These are phyloP conservation scores for Rhynchosporium graminicola DNA, from an alignment of 2,329 filamentous ascomycete species.

Conservation along the genomic window DNA sequence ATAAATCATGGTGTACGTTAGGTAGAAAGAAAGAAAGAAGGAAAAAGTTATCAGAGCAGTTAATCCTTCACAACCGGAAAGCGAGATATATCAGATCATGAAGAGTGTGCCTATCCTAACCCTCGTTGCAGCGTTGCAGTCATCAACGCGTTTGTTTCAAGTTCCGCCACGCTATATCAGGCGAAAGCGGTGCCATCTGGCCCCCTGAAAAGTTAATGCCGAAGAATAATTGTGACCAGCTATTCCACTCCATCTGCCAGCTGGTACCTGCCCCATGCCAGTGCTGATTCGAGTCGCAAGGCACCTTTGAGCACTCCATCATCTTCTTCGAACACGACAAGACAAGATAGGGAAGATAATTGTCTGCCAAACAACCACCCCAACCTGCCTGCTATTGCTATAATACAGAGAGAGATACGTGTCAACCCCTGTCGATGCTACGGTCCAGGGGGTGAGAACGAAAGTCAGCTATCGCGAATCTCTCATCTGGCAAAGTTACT, in stretches of 20 bases:
- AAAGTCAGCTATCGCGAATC: conserved; percentile 29
- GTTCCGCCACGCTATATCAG: conserved; percentile 13
- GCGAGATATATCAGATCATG: conserved; percentile 3
- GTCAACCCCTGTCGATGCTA: conserved; percentile 27
- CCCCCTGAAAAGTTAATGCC: conserved; percentile 7
- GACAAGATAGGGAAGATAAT: conserved; percentile 15
- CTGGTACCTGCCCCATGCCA: conserved; percentile 13
- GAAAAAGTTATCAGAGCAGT: neutral
- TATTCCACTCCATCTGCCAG: conserved; percentile 1
- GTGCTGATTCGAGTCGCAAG: conserved; percentile 7
- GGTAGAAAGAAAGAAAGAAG: too few species aligned
- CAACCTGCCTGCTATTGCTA: conserved; percentile 2
- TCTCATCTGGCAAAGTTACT: conserved; percentile 30
- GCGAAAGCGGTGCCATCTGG: neutral
- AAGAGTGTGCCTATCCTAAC: neutral
- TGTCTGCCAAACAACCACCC: conserved; percentile 10
- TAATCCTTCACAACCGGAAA: too few species aligned
- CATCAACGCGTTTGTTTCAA: conserved; percentile 25
- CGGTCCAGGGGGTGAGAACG: conserved; percentile 33
- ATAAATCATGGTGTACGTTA: neutral
- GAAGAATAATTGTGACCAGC: conserved; percentile 17
- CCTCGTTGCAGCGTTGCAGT: neutral
- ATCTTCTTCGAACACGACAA: neutral
- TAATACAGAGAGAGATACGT: conserved; percentile 19
- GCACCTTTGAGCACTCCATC: neutral